Percentiles rank a stretch among this genome's conserved stretches.
Conservation (phyloP, 371 early-diverging fungal genomes). For the Phascolomyces articulosus region DNA sequence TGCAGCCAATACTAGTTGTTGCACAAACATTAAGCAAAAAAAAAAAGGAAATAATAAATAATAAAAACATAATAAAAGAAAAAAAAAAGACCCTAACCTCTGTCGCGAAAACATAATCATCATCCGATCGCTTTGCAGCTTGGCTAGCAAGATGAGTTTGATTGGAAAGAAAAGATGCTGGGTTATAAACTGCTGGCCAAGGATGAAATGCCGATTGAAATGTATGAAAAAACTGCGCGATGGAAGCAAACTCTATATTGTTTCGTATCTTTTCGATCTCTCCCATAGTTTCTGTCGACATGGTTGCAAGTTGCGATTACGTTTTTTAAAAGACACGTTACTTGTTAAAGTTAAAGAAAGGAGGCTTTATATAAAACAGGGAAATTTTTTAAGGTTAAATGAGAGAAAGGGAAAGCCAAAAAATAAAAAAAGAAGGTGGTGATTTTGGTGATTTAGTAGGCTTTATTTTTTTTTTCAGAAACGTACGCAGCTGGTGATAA, state of each 20-base stretch:
- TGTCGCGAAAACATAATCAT: constrained; percentile 29
- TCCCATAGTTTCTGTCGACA: constrained; percentile 16
- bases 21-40: constrained; percentile 29
- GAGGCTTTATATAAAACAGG: neutral
- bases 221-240: constrained; percentile 48
- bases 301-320: neutral
- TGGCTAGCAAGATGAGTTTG: neutral
- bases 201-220: constrained; percentile 48
- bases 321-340: neutral
- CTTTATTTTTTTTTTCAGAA: no score
- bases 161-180: constrained; percentile 13
- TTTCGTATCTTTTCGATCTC: constrained; percentile 38
- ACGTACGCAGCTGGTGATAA: no score
- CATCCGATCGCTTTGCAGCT: constrained; percentile 15
- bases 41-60: no score
- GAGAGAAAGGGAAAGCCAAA: neutral
- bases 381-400: neutral
- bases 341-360: neutral
- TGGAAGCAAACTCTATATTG: constrained; percentile 53
- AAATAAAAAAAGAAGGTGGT: no score
- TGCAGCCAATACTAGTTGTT: constrained; percentile 10
- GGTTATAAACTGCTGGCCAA: constrained; percentile 31
- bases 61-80: neutral
- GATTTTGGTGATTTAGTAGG: no score
- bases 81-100: constrained; percentile 23